Base-by-base conservation (phyloP, 371 early-diverging fungal genomes). In the Nematocida sp. region DNA sequence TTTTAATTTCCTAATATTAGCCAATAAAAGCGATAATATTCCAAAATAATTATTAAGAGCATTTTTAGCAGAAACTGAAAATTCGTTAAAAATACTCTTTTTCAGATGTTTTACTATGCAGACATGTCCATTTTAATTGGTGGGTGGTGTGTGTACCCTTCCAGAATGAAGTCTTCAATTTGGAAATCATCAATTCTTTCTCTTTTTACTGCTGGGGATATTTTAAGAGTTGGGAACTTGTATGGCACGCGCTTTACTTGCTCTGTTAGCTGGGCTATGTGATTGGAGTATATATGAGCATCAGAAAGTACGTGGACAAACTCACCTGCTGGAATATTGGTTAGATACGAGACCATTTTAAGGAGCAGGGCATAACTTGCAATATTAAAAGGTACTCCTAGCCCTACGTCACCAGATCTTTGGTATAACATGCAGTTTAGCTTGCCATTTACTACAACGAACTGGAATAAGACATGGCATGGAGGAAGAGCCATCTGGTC, bases 381-480 rank as follows among this genome's bases (percentile, higher is more conserved):
- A 86, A 98, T 97, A 86, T 98, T 98, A 89, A 98, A 98, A 0
- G 98, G 98, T 3, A 98, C 95, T 23, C 98, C 98, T 42, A 98
- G 89, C 0, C 98, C 98, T 89, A 98, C 90, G 87, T 98, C 98
- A 85, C 94, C 94, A 0, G 96, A 96, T 1, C 98, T 90, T 86
- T 98, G 98, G 89, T 98, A 98, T 60, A 97, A 88, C 61, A 93
- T 92, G 88, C 96, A 96, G 4, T 92, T 94, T 25, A 98, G 88
- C 71, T 84, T 74, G 4, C 71, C 74, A 18, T 83, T 69, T 1
- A 50, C 42, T 6, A 93, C 91, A 0, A 93, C 94, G 84, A 95
- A 94, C 85, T 95, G 95, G 80, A 92, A 93, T 76, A 98, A 91
- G 83, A 93, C 90, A 82, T 95, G 95, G 88, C 95, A 95, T 11